Conservation (phyloP, 805 yeast genomes). For the Yarrowia deformans region DNA sequence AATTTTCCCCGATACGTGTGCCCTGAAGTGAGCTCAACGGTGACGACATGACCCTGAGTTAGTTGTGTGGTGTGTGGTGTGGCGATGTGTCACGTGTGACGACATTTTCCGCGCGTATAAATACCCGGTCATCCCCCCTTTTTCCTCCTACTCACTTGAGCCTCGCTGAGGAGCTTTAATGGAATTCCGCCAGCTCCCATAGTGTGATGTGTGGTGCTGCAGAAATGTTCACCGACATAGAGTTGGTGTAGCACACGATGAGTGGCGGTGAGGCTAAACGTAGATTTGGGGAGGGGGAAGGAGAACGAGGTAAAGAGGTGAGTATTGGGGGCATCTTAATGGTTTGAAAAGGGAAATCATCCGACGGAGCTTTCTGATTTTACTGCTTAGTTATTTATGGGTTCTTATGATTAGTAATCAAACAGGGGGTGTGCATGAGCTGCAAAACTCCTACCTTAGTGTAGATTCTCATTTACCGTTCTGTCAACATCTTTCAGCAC, state of each 20-base stretch:
- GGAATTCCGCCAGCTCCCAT: conserved; percentile 81
- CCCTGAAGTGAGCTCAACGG: conserved; percentile 84
- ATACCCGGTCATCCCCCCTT: neutral
- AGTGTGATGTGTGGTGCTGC: conserved; percentile 39
- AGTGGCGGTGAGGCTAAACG: neutral
- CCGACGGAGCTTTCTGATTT: too few relatives aligned
- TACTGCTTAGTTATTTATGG: too few relatives aligned
- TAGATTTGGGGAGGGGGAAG: too few relatives aligned
- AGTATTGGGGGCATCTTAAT: too few relatives aligned
- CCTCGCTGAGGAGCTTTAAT: conserved; percentile 82
- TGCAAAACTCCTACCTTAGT: too few relatives aligned
- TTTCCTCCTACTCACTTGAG: conserved; percentile 58
- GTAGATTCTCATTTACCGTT: too few relatives aligned
- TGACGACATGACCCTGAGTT: conserved; percentile 75
- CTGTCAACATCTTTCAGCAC: too few relatives aligned
- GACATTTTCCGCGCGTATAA: neutral
- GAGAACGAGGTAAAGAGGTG: too few relatives aligned
- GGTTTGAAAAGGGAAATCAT: too few relatives aligned
- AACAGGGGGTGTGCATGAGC: too few relatives aligned
- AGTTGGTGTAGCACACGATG: conserved; percentile 31
- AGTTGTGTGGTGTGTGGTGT: neutral
- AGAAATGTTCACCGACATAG: conserved; percentile 33
- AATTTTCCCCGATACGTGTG: conserved; percentile 88
- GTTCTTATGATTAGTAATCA: too few relatives aligned
- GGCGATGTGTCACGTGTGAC: too few relatives aligned